Evolutionary conservation across 257 asterid genomes (phyloP), one percentile per base, ranked within the genome.

Genomic region (Lantana camara): DNA sequence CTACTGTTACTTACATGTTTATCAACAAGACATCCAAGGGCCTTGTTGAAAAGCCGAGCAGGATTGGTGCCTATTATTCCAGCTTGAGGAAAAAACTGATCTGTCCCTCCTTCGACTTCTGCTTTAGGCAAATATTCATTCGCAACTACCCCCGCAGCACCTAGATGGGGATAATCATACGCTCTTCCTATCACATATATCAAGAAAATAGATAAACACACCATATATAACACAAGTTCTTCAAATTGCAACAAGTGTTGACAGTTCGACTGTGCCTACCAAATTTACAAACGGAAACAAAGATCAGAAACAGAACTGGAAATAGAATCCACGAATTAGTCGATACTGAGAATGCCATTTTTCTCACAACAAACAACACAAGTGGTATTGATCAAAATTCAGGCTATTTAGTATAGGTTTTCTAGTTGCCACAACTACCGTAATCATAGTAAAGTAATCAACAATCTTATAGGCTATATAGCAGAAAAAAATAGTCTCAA

Each of bases 71-170:
- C 77, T 65, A 47, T 46, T 56, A 66, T 69, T 46, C 85, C 88
- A 0, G 67, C 60, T 49, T 76, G 73, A 46, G 85, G 85, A 16
- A 51, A 46, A 13, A 30, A 55, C 27, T 73, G 75, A 24, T 63
- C 73, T 0, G 65, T 37, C 57, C 49, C 79, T 54, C 82, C 83
- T 57, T 79, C 86, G 8, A 54, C 75, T 35, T 77, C 79, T 56
- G 84, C 76, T 63, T 74, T 67, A 5, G 96, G 97, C 69, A 85
- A 30, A 66, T 78, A 87, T 64, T 77, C 80, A 7, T 82, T 59
- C 15, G 84, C 80, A 24, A 85, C 66, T 29, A 74, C 90, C 2
- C 84, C 83, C 5, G 91, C 88, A 48, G 91, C 95, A 7, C 85
- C 94, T 14, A 83, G 68, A 35, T 80, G 80, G 16, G 87, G 79